A percentile compares a stretch with the other conserved stretches of the same genome.
phyloP scores from a whole-genome alignment of 108 stramenopile species.

The Parmales sp. region DNA sequence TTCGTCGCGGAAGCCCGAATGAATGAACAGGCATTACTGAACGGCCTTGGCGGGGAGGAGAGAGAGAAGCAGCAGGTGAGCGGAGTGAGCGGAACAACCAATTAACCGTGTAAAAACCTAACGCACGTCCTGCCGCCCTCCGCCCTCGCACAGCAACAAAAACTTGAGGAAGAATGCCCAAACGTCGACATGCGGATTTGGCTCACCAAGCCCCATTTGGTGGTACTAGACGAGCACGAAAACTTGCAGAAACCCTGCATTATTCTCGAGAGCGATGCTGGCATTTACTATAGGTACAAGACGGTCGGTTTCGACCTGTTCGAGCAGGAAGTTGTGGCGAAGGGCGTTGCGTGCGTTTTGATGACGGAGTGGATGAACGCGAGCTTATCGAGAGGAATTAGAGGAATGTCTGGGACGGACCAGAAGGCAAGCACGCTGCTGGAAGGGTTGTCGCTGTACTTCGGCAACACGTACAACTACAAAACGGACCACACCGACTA shows the following conservation, averaged over 20 bases:
- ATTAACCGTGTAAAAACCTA: slow-evolving; percentile 11
- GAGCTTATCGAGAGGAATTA: slow-evolving; percentile 19
- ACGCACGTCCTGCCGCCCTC: too few relatives aligned
- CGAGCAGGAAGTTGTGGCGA: slow-evolving; percentile 54
- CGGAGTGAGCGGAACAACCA: slow-evolving; percentile 12
- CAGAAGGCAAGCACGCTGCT: slow-evolving; percentile 28
- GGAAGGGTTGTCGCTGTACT: slow-evolving; percentile 59
- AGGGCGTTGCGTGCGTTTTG: slow-evolving; percentile 45
- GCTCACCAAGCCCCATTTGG: slow-evolving; percentile 36
- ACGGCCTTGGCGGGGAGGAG: not conserved
- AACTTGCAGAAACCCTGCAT: slow-evolving; percentile 32
- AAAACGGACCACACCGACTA: slow-evolving; percentile 40
- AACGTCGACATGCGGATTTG: slow-evolving; percentile 70
- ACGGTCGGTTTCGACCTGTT: slow-evolving; percentile 43
- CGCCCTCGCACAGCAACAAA: too few relatives aligned
- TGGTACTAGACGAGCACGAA: slow-evolving; percentile 39
- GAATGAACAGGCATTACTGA: too few relatives aligned
- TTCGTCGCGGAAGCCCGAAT: slow-evolving; percentile 40
- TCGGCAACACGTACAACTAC: slow-evolving; percentile 48
- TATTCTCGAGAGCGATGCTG: slow-evolving; percentile 35
- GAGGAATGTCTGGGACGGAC: slow-evolving; percentile 34
- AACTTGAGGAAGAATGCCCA: slow-evolving; percentile 21
- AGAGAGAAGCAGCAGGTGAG: slow-evolving; percentile 11
- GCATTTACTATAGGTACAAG: slow-evolving; percentile 60
- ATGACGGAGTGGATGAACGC: slow-evolving; percentile 21